Base-by-base conservation (phyloP, 2,329 filamentous ascomycete species). In the Dendrostoma leiphaemia region DNA sequence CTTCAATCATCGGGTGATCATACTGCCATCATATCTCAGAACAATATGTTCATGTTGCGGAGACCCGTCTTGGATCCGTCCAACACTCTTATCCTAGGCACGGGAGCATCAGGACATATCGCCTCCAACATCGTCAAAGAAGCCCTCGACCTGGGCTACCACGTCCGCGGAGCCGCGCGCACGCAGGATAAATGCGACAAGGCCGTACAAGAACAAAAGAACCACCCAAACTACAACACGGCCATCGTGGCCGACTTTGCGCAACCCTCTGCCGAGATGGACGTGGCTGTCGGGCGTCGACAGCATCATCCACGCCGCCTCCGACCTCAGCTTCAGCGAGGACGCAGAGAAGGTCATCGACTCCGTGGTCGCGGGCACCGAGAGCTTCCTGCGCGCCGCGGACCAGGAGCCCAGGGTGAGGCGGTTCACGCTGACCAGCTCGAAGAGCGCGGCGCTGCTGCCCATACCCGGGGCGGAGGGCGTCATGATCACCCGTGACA, bases 121-220 rank as follows among this genome's bases (percentile, higher is more conserved):
- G 75, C 63, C 3, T 71, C 71, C 0, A 68, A 77, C 15, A 64
- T 74, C 6, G 69, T 67, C 4, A 65, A 72, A 40, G 66, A 74
- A 44, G 62, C 75, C 10, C 66, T 77, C 0, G 48, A 61, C 0
- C 61, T 61, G 0, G 75, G 75, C 6, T 78, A 73, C 58, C 67
- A 65, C 3, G 76, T 80, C 15, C 72, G 74, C 13, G 76, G 75
- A 1, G 75, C 73, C 2, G 70, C 71, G 13, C 74, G 76, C 1
- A 60, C 43, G 3, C 29, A 24, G 13, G 19, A 53, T n/a, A 49
- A 54, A 17, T 54, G 51, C 51, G 12, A 48, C 23, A 54, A 29
- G 24, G 46, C 58, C 21, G 46, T 54, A 34, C 31, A 40, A 1
- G 52, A 60, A 1, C 48, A 63, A 0, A 69, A 70, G 15, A 66